Evolutionary conservation across 345 rosid species (phyloP).

Genomic region (Streptanthus diversifolius): DNA sequence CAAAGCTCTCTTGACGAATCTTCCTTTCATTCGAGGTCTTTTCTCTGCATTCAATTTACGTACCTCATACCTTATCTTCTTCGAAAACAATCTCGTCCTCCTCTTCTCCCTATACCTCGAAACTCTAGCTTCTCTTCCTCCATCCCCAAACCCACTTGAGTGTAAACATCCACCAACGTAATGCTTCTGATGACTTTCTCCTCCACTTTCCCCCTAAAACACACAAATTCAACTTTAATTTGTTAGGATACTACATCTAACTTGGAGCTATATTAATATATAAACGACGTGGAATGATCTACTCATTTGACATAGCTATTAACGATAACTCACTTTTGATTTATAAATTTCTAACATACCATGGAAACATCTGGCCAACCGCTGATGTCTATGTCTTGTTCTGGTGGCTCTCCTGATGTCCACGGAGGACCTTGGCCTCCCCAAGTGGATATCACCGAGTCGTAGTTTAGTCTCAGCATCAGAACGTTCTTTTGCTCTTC

Average conservation of each 20-base stretch:
- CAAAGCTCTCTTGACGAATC: slow-evolving; percentile 78
- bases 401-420: slow-evolving; percentile 65
- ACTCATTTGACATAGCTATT: neutral
- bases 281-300: neutral
- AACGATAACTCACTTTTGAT: neutral
- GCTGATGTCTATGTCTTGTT: slow-evolving; percentile 46
- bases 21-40: slow-evolving; percentile 97
- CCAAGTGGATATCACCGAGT: slow-evolving; percentile 67
- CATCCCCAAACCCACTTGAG: slow-evolving; percentile 37
- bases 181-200: slow-evolving; percentile 4
- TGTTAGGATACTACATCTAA: neutral
- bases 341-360: slow-evolving; percentile 41
- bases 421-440: slow-evolving; percentile 69
- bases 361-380: slow-evolving; percentile 46
- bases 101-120: slow-evolving; percentile 85
- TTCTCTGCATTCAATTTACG: slow-evolving; percentile 90
- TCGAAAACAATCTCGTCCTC: slow-evolving; percentile 81
- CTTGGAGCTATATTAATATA: neutral
- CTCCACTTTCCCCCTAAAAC: slow-evolving; percentile 3
- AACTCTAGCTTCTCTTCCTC: slow-evolving; percentile 82
- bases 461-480: slow-evolving; percentile 63
- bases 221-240: neutral
- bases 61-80: slow-evolving; percentile 95
- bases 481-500: slow-evolving; percentile 41
- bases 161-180: slow-evolving; percentile 15